Base-by-base conservation (phyloP, 73 alveolate species). In the Blepharisma stoltei region DNA sequence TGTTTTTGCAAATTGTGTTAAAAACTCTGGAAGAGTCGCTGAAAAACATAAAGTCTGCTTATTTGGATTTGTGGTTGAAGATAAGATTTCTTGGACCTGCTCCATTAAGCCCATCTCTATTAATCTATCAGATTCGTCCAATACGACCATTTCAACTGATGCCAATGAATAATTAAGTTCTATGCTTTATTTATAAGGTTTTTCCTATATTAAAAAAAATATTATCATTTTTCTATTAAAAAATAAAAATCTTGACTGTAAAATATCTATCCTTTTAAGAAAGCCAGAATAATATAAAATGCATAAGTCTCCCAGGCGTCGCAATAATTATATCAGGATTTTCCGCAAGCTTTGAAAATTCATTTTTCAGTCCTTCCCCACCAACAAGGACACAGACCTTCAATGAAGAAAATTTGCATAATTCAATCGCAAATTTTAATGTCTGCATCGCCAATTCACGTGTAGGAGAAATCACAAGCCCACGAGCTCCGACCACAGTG, bases 281-380 rank as follows among this genome's bases (percentile, higher is more conserved):
- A n/a, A n/a, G n/a, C n/a, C n/a, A n/a, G n/a, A n/a, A n/a, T n/a
- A 86, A 86, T 47, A 96, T 81, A 81, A 89, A 95, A 84, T 93
- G 97, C 89, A 92, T 83, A 20, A 95, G 92, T 93, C 99, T 90
- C 23, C 99, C 99, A n/a, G 99, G 99, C 0, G 99, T 95, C 18
- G 99, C 98, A 27, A 95, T 94, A 53, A 96, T 93, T 38, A 96
- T 92, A 86, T 96, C 99, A 9, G 99, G 99, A 82, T 95, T 96
- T 66, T 83, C 84, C 4, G 98, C 96, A 3, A 96, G 87, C 55
- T 89, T 86, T 85, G 95, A 98, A 85, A 94, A 96, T 73, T 96
- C 92, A 7, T 89, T 91, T 70, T 96, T 97, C 80, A 96, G 87
- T 7, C 97, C 98, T 73, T 91, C 95, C 55, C 99, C 99, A 32